phyloP scores from a whole-genome alignment of 306 rosid genomes.

The Betula pendula region DNA sequence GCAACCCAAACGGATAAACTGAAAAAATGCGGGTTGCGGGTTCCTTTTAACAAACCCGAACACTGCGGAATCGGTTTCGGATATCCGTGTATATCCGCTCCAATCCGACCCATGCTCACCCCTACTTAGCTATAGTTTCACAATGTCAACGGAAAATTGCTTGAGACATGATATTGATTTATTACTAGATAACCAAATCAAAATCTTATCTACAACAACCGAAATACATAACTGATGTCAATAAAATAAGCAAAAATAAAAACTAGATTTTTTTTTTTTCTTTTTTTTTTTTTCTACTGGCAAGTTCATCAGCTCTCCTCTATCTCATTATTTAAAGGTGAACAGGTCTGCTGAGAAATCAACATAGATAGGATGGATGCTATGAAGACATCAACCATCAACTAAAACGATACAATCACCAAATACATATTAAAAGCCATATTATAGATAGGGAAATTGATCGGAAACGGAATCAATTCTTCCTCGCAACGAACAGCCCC shows the following conservation, averaged over 20 bases:
- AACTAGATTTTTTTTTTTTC: not conserved
- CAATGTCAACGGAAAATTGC: too few species aligned
- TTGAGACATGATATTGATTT: too few species aligned
- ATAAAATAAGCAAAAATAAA: not conserved
- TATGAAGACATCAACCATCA: conserved; percentile 14
- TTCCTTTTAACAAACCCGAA: too few species aligned
- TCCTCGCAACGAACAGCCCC: conserved; percentile 76
- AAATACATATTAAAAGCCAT: conserved; percentile 3
- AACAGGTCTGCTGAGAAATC: conserved; percentile 8
- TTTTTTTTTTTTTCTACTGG: not conserved
- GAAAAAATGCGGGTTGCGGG: too few species aligned
- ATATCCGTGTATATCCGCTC: too few species aligned
- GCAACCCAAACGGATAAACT: too few species aligned
- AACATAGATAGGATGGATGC: not conserved
- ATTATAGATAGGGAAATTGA: conserved; percentile 6
- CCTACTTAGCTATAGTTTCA: too few species aligned
- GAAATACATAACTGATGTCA: not conserved
- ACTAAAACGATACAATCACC: conserved; percentile 2
- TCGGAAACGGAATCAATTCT: conserved; percentile 38
- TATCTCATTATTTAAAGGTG: not conserved
- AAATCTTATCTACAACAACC: not conserved
- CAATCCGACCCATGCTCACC: too few species aligned
- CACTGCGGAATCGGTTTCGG: too few species aligned
- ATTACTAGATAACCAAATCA: not conserved
- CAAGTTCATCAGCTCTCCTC: not conserved